These are phyloP conservation scores for Phaffia rhodozyma DNA, from an alignment of 1,284 basidiomycete species.

Conservation along the genomic window DNA sequence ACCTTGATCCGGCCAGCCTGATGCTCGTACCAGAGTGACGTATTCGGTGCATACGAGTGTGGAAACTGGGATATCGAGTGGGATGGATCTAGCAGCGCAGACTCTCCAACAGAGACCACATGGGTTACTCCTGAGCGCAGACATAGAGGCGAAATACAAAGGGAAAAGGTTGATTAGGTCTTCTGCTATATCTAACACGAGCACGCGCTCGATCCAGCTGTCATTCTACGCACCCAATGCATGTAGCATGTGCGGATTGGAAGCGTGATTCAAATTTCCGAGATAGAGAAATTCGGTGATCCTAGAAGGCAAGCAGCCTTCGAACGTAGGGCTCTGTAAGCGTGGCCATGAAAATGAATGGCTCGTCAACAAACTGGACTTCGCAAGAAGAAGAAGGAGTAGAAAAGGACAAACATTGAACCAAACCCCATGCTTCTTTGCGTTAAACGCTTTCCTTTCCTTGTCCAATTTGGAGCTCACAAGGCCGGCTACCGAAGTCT, in stretches of 20 bases:
- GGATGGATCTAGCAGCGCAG: slow-evolving; percentile 50
- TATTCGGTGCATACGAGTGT: slow-evolving; percentile 1
- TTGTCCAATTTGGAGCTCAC: slow-evolving; percentile 20
- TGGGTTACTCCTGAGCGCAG: slow-evolving; percentile 61
- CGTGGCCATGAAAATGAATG: background rate
- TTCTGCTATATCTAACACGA: too few species aligned
- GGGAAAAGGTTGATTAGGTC: background rate
- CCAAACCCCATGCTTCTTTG: slow-evolving; percentile 19
- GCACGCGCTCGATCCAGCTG: too few species aligned
- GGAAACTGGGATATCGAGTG: slow-evolving; percentile 37
- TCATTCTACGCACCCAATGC: slow-evolving; percentile 45
- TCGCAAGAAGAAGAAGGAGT: slow-evolving; percentile 21
- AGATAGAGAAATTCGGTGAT: slow-evolving; percentile 91
- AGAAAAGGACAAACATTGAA: slow-evolving; percentile 16
- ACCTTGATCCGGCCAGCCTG: slow-evolving; percentile 67
- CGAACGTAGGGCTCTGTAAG: slow-evolving; percentile 68
- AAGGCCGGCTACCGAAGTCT: background rate
- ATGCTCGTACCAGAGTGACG: slow-evolving; percentile 67
- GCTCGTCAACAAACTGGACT: slow-evolving; percentile 14
- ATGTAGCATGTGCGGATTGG: slow-evolving; percentile 89
- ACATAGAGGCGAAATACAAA: background rate
- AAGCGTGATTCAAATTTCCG: slow-evolving; percentile 86
- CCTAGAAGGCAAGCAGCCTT: slow-evolving; percentile 88
- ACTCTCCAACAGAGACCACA: slow-evolving; percentile 93
- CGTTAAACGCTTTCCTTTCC: slow-evolving; percentile 23